phyloP scores from a whole-genome alignment of 768 basidiomycete species.

The Trametes cingulata region DNA sequence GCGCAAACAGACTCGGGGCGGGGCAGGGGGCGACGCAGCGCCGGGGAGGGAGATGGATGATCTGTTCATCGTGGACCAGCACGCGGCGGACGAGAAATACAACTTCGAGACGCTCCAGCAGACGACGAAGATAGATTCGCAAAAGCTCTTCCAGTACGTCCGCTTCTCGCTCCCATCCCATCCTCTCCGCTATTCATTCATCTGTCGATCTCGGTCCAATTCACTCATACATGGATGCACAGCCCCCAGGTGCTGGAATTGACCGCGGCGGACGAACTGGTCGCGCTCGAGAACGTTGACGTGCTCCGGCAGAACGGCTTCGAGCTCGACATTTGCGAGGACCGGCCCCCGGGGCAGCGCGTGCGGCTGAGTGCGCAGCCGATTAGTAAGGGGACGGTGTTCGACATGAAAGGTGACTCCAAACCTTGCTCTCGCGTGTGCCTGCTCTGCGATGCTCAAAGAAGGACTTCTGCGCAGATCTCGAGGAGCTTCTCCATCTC shows the following conservation, averaged over 20 bases:
- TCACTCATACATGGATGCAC: not conserved
- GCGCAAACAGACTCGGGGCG: conserved; percentile 30
- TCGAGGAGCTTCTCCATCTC: conserved; percentile 90
- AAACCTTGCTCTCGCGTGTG: conserved; percentile 2
- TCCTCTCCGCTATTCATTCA: not conserved
- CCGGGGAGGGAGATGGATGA: conserved; percentile 60
- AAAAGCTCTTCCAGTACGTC: conserved; percentile 76
- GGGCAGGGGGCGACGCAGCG: conserved; percentile 13
- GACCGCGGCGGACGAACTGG: conserved; percentile 85
- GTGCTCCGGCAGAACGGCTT: conserved; percentile 87
- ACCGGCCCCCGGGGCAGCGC: conserved; percentile 42
- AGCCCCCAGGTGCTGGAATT: conserved; percentile 81
- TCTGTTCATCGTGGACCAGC: conserved; percentile 95
- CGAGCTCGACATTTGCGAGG: conserved; percentile 61
- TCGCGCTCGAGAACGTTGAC: conserved; percentile 86
- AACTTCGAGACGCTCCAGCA: conserved; percentile 94
- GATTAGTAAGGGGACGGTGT: conserved; percentile 87
- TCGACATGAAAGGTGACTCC: conserved; percentile 77
- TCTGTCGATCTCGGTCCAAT: not conserved
- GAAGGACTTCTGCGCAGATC: conserved; percentile 50
- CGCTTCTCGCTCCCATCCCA: no score
- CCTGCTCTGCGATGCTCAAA: conserved; percentile 7
- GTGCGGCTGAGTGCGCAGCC: conserved; percentile 81
- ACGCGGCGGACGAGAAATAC: conserved; percentile 97
- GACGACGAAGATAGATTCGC: conserved; percentile 87